Base-by-base conservation (phyloP, 208 protist genomes). In the Herpetomonas samuelpessoai region DNA sequence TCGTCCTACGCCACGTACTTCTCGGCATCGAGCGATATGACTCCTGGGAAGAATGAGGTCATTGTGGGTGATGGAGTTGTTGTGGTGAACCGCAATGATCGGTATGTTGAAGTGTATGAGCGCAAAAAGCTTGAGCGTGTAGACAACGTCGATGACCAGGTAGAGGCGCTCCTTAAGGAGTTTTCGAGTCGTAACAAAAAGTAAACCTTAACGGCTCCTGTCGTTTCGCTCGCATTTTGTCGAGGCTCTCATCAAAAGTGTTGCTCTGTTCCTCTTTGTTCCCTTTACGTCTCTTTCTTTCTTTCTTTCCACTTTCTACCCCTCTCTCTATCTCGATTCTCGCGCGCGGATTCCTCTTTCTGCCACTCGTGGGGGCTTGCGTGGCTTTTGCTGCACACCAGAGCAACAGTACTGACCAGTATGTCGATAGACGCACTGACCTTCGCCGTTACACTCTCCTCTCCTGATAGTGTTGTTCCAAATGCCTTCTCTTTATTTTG, bases 21-120 rank as follows among this genome's bases (percentile, higher is more conserved):
- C 10, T 25, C 47, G 18, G 59, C 62, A 3, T 21, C 35, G 26
- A 48, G 51, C 2, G 59, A 62, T 18, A 52, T 25, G 0, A 48
- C 47, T 28, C 71, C 65, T 0, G 27, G 53, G 0, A 60, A 48
- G 1, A 75, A 79, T 35, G 71, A 76, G 25, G 61, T 79, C 26
- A 66, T 86, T 26, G 65, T 80, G 10, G 62, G 65, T n/a, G 80
- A 83, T 46, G 76, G 69, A 16, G 68, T 83, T 38, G 79, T 86
- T 26, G 71, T 86, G 39, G 58, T 86, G 9, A 82, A 86, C 50
- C 80, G 80, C 22, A 74, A 78, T 44, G 74, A 82, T 30, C 59
- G 80, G 6, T 86, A 80, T 31, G 65, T 86, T 2, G 80, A 86
- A 38, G 73, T 86, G 28, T 86, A 86, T 41, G 74, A 81, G 50